A percentile compares a stretch with the other conserved stretches of the same genome.
Evolutionary conservation across 306 rosid species (phyloP).

Genomic region (Vachellia pachyceras): DNA sequence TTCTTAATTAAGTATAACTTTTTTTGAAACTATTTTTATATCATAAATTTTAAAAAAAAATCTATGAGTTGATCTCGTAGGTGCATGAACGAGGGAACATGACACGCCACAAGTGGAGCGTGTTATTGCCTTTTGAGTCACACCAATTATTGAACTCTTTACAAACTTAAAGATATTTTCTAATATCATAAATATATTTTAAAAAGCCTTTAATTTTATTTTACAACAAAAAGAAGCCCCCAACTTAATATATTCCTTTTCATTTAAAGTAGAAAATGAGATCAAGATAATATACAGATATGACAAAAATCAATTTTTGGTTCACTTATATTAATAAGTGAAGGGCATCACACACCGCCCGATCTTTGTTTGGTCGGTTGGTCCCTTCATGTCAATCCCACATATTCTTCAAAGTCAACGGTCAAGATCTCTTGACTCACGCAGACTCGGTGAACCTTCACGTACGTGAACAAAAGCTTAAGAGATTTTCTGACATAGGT

Average conservation of each 20-base stretch:
- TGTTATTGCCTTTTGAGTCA: neutral
- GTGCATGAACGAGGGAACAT: neutral
- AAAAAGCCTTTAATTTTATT: neutral
- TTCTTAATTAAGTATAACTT: no score
- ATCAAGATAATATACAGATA: no score
- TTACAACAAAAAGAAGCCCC: no score
- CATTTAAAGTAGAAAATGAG: no score
- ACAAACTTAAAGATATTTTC: neutral
- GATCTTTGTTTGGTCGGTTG: no score
- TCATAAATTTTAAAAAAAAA: neutral
- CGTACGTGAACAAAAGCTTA: neutral
- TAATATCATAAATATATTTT: no score
- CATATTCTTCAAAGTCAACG: neutral
- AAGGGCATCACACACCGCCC: no score
- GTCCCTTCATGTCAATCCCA: neutral
- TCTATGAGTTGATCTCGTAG: neutral
- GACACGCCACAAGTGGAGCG: neutral
- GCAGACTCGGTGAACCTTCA: neutral
- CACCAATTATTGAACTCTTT: neutral
- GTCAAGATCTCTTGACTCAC: neutral
- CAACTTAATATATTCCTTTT: no score
- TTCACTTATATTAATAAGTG: no score
- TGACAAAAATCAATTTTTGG: no score
- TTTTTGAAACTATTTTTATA: no score
- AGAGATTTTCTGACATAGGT: neutral